Base-by-base conservation (phyloP, 306 rosid species). In the Cucumis cinereus region DNA sequence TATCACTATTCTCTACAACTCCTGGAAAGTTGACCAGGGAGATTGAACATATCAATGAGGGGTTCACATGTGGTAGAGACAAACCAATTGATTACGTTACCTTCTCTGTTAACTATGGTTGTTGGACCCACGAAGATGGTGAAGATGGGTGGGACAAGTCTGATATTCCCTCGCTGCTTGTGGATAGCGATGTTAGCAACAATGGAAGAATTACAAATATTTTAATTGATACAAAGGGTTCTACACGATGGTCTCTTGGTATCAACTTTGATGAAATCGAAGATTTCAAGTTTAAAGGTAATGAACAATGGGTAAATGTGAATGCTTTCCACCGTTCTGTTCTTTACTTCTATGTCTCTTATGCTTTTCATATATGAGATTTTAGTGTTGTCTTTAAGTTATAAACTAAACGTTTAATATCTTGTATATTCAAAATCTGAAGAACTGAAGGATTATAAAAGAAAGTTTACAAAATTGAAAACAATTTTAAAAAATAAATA, bases 21-120 rank as follows among this genome's bases (percentile, higher is more conserved):
- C 97, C 97, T 63, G 99, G 97, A 80, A 92, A 94, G 80, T 86
- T 94, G 90, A 86, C 85, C 59, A 84, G 85, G 83, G 99, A 91
- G 81, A 86, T 80, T 68, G 90, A 85, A 73, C 88, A 82, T 45
- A 90, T 92, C 74, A 79, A 89, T 50, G 96, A 94, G 85, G 89
- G 91, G 68, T 88, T 94, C 76, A 79, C 41, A 73, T 94, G 99
- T 73, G 91, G 97, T 35, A 88, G 76, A 84, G 90, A 85, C 56
- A 80, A 88, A 79, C 78, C 83, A 28, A 80, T 90, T 71, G 99
- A 94, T 83, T 92, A 92, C 78, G 92, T 94, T 76, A 88, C 92
- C 74, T 92, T 94, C 80, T 84, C 89, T 0, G 97, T 89, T 77
- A 83, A 89, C 16, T 94, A 94, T 68, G 89, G 96, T 75, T 94